phyloP scores from a whole-genome alignment of 805 yeast species.

The Wickerhamomyces canadensis region DNA sequence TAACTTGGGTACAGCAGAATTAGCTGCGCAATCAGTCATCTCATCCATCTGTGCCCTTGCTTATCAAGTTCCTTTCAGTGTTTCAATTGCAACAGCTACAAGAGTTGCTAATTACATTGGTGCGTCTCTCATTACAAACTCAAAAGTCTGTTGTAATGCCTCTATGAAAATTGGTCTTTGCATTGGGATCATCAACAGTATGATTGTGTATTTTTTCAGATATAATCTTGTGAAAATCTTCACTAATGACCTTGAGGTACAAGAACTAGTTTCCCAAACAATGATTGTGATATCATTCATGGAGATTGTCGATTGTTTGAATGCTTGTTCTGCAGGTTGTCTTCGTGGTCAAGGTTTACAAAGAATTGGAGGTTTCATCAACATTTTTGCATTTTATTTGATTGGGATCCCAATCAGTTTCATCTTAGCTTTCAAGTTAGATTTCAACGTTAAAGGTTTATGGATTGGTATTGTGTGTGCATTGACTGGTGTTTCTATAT shows the following conservation, averaged over 20 bases:
- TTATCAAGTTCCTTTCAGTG: slow-evolving; percentile 68
- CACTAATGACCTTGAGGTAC: slow-evolving; percentile 55
- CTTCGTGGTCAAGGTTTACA: slow-evolving; percentile 86
- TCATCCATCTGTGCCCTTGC: slow-evolving; percentile 59
- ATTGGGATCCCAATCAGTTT: slow-evolving; percentile 69
- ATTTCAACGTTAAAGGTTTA: slow-evolving; percentile 52
- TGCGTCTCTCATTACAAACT: slow-evolving; percentile 41
- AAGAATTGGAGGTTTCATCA: slow-evolving; percentile 66
- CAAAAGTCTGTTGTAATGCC: slow-evolving; percentile 38
- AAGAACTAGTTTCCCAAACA: slow-evolving; percentile 43
- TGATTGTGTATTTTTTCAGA: slow-evolving; percentile 43
- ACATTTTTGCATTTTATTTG: slow-evolving; percentile 61
- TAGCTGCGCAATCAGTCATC: slow-evolving; percentile 73
- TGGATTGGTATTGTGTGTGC: slow-evolving; percentile 76
- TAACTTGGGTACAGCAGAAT: slow-evolving; percentile 57
- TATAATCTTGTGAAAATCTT: slow-evolving; percentile 49
- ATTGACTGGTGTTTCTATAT: slow-evolving; percentile 41
- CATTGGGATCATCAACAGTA: slow-evolving; percentile 47
- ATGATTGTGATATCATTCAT: slow-evolving; percentile 60
- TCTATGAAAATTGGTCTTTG: slow-evolving; percentile 37
- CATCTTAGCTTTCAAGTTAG: slow-evolving; percentile 45
- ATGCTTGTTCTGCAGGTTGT: slow-evolving; percentile 74
- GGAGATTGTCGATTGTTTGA: slow-evolving; percentile 66
- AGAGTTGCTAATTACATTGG: slow-evolving; percentile 72
- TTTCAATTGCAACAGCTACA: slow-evolving; percentile 65